Base-by-base conservation (phyloP, 371 early-diverging fungal species). In the Mucor sp. region DNA sequence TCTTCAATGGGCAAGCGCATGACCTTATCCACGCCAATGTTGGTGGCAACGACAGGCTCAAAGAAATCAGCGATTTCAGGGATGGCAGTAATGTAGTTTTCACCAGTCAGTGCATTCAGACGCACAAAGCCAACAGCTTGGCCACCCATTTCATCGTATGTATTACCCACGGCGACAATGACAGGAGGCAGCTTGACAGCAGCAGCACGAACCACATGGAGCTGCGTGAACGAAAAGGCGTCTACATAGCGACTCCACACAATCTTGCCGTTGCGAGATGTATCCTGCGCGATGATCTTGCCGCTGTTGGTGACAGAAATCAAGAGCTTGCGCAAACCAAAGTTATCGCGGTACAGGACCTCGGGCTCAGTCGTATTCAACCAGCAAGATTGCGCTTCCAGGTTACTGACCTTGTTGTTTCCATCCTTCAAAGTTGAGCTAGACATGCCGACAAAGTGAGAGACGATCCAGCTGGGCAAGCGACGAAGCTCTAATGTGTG, bases 261-360 rank as follows among this genome's bases (percentile, higher is more conserved):
- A 59, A 89, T 81, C 35, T 83, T 70, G 1, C 96, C 96, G 44
- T 84, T 81, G 47, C 76, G 83, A 60, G 82, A 85, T 19, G 95
- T 90, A 67, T 95, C 93, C 35, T 95, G 83, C 3, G 95, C 96
- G 28, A 92, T 79, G 5, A 97, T 68, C 66, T 93, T 92, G 66
- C 96, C 97, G 4, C 87, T 89, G 6, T 70, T 63, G 6, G 96
- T 87, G 19, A 85, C 90, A 62, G 94, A 90, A 23, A 97, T 75
- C 43, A 94, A 67, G 9, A 97, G 79, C 76, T 97, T 95, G 62
- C 93, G 89, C 67, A 96, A 78, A 6, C 97, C 97, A 80, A 94
- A 92, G 63, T 86, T 82, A 68, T 96, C 97, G 11, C 91, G 85
- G 39, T 86, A 84, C 1, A 88, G 68, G 5, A 71, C 68, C 56